These are phyloP conservation scores for Lactifluus piperatus DNA, from an alignment of 768 basidiomycete genomes.

Conservation along the genomic window DNA sequence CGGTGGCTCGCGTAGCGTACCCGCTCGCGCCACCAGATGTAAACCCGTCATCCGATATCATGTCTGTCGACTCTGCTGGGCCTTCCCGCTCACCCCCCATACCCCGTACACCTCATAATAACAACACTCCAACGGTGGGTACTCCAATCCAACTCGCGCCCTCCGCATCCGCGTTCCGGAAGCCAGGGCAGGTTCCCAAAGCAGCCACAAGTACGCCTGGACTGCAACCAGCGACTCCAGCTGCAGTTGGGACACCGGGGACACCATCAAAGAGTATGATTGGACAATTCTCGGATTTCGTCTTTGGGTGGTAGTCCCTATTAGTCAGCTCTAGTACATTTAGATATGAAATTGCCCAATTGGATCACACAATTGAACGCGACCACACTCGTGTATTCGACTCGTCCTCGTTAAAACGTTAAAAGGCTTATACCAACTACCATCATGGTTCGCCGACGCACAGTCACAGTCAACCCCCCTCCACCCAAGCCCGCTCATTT, in stretches of 20 bases:
- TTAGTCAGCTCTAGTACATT: background rate
- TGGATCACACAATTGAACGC: background rate
- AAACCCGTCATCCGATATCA: conserved; percentile 11
- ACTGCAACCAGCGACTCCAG: conserved; percentile 20
- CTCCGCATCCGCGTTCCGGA: conserved; percentile 63
- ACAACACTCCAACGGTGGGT: conserved; percentile 41
- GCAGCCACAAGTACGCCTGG: conserved; percentile 6
- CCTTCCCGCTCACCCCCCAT: conserved; percentile 27
- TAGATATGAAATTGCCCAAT: background rate
- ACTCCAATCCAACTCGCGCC: conserved; percentile 69
- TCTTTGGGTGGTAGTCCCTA: conserved; percentile 31
- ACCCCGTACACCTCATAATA: conserved; percentile 31
- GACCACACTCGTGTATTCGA: background rate
- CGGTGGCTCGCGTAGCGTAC: conserved; percentile 19
- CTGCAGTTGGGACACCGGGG: conserved; percentile 21
- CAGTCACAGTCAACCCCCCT: background rate
- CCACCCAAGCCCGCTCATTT: background rate
- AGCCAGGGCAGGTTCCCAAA: conserved; percentile 27
- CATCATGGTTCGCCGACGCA: conserved; percentile 16
- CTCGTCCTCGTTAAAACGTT: no score
- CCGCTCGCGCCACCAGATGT: conserved; percentile 21
- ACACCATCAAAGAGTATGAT: conserved; percentile 49
- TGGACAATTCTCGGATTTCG: conserved; percentile 70
- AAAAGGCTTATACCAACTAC: background rate
- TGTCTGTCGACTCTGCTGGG: conserved; percentile 19